A percentile compares a stretch with the other conserved stretches of the same genome.
phyloP scores from a whole-genome alignment of 2,329 filamentous ascomycete species.

The Fusarium succisae region DNA sequence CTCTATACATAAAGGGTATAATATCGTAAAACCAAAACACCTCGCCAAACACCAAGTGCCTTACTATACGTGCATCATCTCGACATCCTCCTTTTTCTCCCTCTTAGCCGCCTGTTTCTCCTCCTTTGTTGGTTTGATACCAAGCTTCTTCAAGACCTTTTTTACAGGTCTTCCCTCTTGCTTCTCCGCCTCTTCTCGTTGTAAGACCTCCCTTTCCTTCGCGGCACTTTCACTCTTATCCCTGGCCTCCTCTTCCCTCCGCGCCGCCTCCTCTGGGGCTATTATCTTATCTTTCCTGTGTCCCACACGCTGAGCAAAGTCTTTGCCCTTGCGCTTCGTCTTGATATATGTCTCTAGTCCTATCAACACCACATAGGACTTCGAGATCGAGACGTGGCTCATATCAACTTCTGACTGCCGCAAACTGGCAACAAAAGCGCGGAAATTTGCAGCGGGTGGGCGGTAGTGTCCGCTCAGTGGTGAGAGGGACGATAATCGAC shows the following conservation, averaged over 20 bases:
- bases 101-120: conserved; percentile 36
- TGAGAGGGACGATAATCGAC: conserved; percentile 77
- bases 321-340: conserved; percentile 72
- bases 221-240: conserved; percentile 70
- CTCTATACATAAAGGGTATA: conserved; percentile 27
- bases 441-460: conserved; percentile 84
- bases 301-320: conserved; percentile 58
- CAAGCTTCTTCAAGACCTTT: conserved; percentile 54
- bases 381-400: conserved; percentile 79
- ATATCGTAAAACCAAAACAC: conserved; percentile 9
- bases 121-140: conserved; percentile 44
- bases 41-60: background rate
- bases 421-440: conserved; percentile 79
- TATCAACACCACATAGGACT: conserved; percentile 82
- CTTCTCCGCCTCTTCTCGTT: conserved; percentile 54
- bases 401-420: conserved; percentile 81
- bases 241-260: conserved; percentile 65
- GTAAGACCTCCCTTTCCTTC: conserved; percentile 58
- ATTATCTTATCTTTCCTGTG: conserved; percentile 68
- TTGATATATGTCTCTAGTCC: conserved; percentile 84
- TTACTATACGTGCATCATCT: conserved; percentile 7
- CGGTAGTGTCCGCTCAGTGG: conserved; percentile 84
- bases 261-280: conserved; percentile 66
- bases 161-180: conserved; percentile 42
- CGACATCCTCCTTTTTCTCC: conserved; percentile 28